Base-by-base conservation (phyloP, 768 basidiomycete species). In the Sarcomyxa edulis region DNA sequence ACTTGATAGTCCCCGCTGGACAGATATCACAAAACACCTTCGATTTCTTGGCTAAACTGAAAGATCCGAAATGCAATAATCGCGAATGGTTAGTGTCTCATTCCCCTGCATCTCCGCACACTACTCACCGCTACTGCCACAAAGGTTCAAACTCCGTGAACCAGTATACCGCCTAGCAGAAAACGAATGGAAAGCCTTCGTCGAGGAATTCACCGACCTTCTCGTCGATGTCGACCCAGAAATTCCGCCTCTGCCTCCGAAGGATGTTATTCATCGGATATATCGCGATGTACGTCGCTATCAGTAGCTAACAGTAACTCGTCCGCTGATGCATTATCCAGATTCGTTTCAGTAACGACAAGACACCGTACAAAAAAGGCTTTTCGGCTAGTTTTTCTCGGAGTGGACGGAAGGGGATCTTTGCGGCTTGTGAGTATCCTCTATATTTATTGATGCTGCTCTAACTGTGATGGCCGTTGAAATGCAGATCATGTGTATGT, bases 331-430 rank as follows among this genome's bases (percentile, higher is more conserved):
- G n/a, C n/a, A n/a, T n/a, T n/a, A n/a, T n/a, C n/a, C n/a, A 91
- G 87, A 58, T 95, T 16, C 77, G 93, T 10, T 96, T 95, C 61
- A 90, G 86, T 53, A 89, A 89, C 40, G 87, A 93, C 55, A 94
- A 93, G 64, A 99, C 95, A 4, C 95, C 95, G 0, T 99, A 99
- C 66, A 98, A 98, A 62, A 74, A 59, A 5, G 70, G 71, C 7
- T 72, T 97, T 22, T 84, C 84, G 0, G 86, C 89, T 0, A 84
- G 81, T 38, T 88, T 94, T 48, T 93, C 91, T 3, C 69, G 96
- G 32, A 85, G 85, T 20, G 95, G 95, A 3, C 66, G 87, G 28
- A 98, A 97, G 52, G 91, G 94, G 1, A 76, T 83, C 9, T 97
- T 90, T 57, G 93, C 93, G 15, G 71, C 69, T 12, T 94, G 92